Conservation (phyloP, 331 rosid species). For the Telfairia occidentalis region DNA sequence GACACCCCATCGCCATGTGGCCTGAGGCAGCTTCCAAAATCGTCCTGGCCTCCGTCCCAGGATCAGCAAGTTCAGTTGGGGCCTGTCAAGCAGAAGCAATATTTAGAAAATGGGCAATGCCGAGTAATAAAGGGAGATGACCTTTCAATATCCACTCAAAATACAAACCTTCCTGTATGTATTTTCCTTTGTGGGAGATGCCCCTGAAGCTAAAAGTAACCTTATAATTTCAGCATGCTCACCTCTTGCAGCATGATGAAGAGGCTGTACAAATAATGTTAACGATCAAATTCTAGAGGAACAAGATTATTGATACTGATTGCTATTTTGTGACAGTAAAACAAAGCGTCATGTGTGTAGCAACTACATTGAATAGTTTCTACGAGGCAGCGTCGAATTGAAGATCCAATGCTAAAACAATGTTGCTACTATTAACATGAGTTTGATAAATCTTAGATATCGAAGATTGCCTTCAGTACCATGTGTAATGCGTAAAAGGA, state of each 20-base stretch:
- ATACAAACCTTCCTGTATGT: slow-evolving; percentile 52
- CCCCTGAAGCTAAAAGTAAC: slow-evolving; percentile 51
- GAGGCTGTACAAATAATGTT: slow-evolving; percentile 49
- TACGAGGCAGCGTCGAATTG: background rate
- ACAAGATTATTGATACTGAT: background rate
- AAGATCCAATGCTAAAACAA: background rate
- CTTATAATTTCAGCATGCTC: slow-evolving; percentile 58
- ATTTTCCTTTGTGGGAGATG: slow-evolving; percentile 46
- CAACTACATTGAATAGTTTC: background rate
- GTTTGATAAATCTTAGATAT: too few relatives aligned
- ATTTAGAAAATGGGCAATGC: slow-evolving; percentile 6
- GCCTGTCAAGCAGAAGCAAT: slow-evolving; percentile 25
- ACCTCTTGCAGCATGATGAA: slow-evolving; percentile 88
- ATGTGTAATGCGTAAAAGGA: background rate
- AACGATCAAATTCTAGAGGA: background rate
- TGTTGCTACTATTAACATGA: too few relatives aligned
- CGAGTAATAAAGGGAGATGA: background rate
- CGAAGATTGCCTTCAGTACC: background rate
- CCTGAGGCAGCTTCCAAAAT: slow-evolving; percentile 40
- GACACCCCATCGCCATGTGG: slow-evolving; percentile 7
- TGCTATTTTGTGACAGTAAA: background rate
- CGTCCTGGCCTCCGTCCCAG: slow-evolving; percentile 49
- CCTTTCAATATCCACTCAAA: background rate
- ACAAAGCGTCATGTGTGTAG: background rate
- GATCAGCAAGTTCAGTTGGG: slow-evolving; percentile 64